Conservation (phyloP, 2,329 filamentous ascomycete species). For the Sporothrix euskadiensis region DNA sequence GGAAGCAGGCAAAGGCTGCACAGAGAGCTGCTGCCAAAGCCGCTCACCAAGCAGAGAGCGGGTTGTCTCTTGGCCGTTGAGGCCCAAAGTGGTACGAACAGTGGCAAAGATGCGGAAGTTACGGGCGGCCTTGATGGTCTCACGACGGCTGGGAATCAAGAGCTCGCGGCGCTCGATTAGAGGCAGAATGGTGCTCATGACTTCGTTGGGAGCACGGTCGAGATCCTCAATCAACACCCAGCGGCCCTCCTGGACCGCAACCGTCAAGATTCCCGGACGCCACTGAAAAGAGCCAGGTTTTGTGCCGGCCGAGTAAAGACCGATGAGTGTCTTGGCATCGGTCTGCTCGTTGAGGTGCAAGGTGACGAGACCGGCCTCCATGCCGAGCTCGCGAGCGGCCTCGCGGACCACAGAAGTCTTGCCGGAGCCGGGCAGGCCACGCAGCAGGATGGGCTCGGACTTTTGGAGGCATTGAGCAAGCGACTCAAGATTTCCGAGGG, state of each 20-base stretch:
- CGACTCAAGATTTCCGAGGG: conserved; percentile 66
- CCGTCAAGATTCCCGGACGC: conserved; percentile 89
- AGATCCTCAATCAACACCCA: conserved; percentile 98
- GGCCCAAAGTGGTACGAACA: conserved; percentile 72
- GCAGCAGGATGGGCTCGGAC: conserved; percentile 72
- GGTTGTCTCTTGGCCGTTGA: conserved; percentile 65
- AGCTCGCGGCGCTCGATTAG: conserved; percentile 91
- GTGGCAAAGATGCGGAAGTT: conserved; percentile 93
- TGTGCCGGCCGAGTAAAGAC: conserved; percentile 86
- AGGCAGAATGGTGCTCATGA: conserved; percentile 88
- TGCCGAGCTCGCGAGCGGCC: conserved; percentile 75
- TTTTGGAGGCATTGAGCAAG: conserved; percentile 69
- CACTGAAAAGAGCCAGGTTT: conserved; percentile 88
- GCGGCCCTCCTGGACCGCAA: conserved; percentile 86
- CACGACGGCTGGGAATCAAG: conserved; percentile 83
- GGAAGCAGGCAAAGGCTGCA: conserved; percentile 62
- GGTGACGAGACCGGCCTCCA: conserved; percentile 81
- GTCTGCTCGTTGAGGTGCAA: conserved; percentile 97
- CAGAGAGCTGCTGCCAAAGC: conserved; percentile 78
- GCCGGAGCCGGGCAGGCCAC: conserved; percentile 80
- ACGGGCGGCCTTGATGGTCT: conserved; percentile 76
- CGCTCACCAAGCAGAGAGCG: conserved; percentile 78
- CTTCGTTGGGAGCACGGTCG: conserved; percentile 89
- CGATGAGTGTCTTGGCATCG: conserved; percentile 93
- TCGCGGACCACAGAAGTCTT: conserved; percentile 88